These are phyloP conservation scores for Magnolia changhungtana DNA, from an alignment of 164 flowering plant species.

Conservation along the genomic window DNA sequence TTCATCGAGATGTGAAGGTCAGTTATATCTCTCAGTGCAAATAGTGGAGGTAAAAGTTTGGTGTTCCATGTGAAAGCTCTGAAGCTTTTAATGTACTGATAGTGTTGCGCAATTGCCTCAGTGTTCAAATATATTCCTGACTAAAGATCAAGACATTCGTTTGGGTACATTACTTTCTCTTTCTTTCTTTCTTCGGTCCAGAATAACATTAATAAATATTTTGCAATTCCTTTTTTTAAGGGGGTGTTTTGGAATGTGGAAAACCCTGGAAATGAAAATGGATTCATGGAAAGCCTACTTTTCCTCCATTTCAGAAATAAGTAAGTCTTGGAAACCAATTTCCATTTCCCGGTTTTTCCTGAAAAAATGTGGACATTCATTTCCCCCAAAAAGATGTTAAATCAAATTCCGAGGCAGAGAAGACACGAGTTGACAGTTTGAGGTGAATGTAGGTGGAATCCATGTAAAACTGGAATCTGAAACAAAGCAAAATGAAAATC, in stretches of 20 bases:
- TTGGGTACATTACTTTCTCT: constrained; percentile 49
- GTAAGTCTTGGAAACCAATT: too few relatives aligned
- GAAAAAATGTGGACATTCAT: too few relatives aligned
- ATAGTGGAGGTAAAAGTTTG: constrained; percentile 1
- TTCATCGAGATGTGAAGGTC: constrained; percentile 99
- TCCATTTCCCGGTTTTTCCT: too few relatives aligned
- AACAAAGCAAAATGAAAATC: too few relatives aligned
- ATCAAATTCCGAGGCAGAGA: too few relatives aligned
- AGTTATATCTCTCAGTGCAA: constrained; percentile 21
- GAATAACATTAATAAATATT: too few relatives aligned
- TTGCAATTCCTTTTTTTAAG: neutral
- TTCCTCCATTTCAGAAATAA: too few relatives aligned
- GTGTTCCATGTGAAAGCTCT: constrained; percentile 4
- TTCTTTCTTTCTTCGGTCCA: neutral
- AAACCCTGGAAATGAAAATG: neutral
- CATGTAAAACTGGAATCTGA: too few relatives aligned
- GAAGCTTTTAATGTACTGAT: constrained; percentile 22
- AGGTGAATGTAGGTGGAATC: too few relatives aligned
- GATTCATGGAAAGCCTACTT: too few relatives aligned
- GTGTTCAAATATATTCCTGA: constrained; percentile 98
- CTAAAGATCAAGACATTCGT: constrained; percentile 87
- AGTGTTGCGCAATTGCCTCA: constrained; percentile 34
- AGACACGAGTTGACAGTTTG: too few relatives aligned
- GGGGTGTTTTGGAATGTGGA: neutral
- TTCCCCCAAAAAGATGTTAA: too few relatives aligned